Evolutionary conservation across 2,329 filamentous ascomycete species (phyloP), one percentile per base, ranked within the genome.

Genomic region (Exophiala xenobiotica): DNA sequence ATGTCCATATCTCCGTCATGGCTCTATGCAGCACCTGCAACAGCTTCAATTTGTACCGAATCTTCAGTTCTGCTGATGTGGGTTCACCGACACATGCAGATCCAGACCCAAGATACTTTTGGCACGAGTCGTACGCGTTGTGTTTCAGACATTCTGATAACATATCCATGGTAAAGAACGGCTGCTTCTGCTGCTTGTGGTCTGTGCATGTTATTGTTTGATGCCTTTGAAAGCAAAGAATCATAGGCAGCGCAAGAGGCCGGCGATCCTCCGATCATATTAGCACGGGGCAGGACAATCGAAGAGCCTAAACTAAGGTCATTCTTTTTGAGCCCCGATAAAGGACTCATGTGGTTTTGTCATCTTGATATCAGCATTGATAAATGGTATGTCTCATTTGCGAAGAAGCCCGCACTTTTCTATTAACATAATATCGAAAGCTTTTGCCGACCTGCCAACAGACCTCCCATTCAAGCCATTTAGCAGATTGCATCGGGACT

Each of bases 301-400:
- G 18, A 38, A 38, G 33, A 38, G 33, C 33, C 33, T 7, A 16
- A 19, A 38, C 33, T 38, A 8, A 38, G 33, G 18, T 38, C 33
- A 38, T 38, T 38, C 33, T 38, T 38, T 16, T 8, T 18, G 33
- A 38, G 33, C n/a, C 33, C 33, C 16, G 33, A 38, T 3, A 18
- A 38, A 38, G 33, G 18, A 18, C 33, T 9, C 12, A 38, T 38
- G 12, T 9, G 33, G 12, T 16, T 38, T 38, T 38, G 33, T 38
- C 12, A 38, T 38, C n/a, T 38, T 38, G 33, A 38, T 16, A 38
- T 38, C 16, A 38, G 33, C n/a, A 38, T 38, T 38, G 33, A 38
- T 19, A 14, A n/a, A 38, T 19, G 16, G 33, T 38, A 38, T 8
- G 33, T 38, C 33, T 38, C 18, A 38, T 31, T 19, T 38, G 33